A percentile compares a stretch with the other conserved stretches of the same genome.
Conservation (phyloP, 2,329 filamentous ascomycete genomes). For the Monosporascus sp. region DNA sequence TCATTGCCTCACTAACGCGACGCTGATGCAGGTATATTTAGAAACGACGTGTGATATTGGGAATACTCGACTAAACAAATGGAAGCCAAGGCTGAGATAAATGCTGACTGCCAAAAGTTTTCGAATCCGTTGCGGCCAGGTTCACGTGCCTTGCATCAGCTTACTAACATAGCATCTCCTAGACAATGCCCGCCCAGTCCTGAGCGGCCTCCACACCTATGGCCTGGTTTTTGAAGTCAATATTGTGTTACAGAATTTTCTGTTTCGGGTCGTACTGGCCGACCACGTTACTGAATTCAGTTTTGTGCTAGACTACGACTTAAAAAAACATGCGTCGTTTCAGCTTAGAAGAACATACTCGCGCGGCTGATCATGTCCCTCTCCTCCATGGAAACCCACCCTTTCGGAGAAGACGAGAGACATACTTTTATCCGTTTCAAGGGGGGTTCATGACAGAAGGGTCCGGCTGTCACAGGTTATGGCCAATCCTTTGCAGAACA, state of each 20-base stretch:
- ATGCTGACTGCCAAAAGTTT: no score
- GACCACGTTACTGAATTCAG: neutral
- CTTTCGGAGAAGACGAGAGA: constrained; percentile 26
- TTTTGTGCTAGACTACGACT: neutral
- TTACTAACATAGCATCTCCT: neutral
- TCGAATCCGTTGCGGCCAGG: neutral
- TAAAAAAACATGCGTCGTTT: constrained; percentile 10
- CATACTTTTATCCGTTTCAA: constrained; percentile 14
- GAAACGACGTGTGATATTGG: no score
- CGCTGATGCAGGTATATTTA: no score
- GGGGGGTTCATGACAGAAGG: constrained; percentile 12
- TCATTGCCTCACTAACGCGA: neutral
- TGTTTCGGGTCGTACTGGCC: neutral
- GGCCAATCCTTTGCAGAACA: constrained; percentile 34
- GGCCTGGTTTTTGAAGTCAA: neutral
- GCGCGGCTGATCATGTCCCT: constrained; percentile 2
- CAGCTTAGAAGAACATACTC: constrained; percentile 16
- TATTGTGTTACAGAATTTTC: neutral
- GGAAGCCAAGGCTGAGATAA: no score
- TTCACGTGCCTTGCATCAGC: neutral
- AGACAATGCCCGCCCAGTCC: neutral
- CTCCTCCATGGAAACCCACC: constrained; percentile 15
- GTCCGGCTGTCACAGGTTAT: constrained; percentile 21
- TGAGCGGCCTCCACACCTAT: neutral
- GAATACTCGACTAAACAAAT: no score